Evolutionary conservation across 371 early-diverging fungal species (phyloP), one percentile per base, ranked within the genome.

Genomic region (Mortierella sp.): DNA sequence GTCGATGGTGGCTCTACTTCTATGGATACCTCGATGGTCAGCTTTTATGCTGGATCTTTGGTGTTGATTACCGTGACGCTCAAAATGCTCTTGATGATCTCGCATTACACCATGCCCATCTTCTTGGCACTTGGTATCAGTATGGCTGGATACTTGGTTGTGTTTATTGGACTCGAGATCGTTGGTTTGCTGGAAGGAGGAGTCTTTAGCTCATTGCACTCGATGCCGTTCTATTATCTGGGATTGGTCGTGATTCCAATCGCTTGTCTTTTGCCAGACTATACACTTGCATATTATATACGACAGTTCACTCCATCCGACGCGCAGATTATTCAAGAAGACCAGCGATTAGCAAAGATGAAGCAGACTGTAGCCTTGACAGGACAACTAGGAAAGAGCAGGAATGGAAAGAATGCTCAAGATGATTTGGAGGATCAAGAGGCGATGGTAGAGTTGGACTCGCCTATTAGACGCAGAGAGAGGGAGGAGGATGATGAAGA

Each of bases 291-390:
- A 8, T 81, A 59, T 47, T 62, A 47, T 28, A 45, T 61, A 34
- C 75, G 82, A n/a, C 75, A 75, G 55, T 81, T 56, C 63, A 58
- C 31, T 17, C 82, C 82, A 3, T 72, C 75, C 59, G 82, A 81
- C 61, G 82, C 76, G 2, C 68, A 81, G 61, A 81, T 81, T 42
- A 72, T 81, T 28, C 82, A 81, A 56, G 82, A 81, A 54, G 82
- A 81, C 6, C 79, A 79, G 35, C 51, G 66, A 2, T 34, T 79
- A 49, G 61, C 60, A 2, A 60, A 47, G 63, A 66, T 79, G 73
- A 68, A 64, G 49, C 42, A 68, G 51, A 31, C 42, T 8, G 64
- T 47, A 3, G 23, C 28, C 3, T 66, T 53, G 37, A 68, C 57
- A 9, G 64, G 49, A 32, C 8, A 28, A n/a, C n/a, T n/a, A n/a